Percentiles rank a stretch among this genome's conserved stretches.
Evolutionary conservation across 2,329 filamentous ascomycete species (phyloP).

Genomic region (Cytospora chrysosperma): DNA sequence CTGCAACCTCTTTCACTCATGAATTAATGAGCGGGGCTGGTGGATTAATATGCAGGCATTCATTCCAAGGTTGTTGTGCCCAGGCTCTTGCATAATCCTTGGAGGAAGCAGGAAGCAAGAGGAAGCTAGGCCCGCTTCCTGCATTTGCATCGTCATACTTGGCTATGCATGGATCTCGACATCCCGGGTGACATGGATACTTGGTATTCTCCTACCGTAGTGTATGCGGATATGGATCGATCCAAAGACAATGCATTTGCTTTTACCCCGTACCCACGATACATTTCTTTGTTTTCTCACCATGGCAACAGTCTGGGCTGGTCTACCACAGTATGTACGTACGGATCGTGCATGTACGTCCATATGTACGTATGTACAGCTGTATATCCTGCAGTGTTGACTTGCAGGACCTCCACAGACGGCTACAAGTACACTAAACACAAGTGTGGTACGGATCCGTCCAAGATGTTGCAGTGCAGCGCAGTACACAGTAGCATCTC

Average conservation of each 20-base stretch:
- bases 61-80: not conserved
- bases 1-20: not conserved
- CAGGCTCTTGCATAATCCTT: not conserved
- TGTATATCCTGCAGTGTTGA: not conserved
- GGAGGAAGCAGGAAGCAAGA: not conserved
- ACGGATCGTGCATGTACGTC: not conserved
- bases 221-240: not conserved
- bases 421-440: not conserved
- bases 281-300: not conserved
- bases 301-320: not conserved
- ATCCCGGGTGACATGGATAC: not conserved
- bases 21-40: not conserved
- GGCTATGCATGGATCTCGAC: not conserved
- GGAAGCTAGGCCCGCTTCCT: not conserved
- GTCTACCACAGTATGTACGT: not conserved
- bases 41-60: not conserved
- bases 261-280: not conserved
- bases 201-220: too few species aligned
- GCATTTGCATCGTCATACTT: not conserved
- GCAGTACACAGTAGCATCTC: too few species aligned
- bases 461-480: not conserved
- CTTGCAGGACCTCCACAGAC: not conserved
- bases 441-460: not conserved
- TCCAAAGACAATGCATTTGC: not conserved
- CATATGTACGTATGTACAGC: too few species aligned